These are phyloP conservation scores for Chrysoporthe deuterocubensis DNA, from an alignment of 2,329 filamentous ascomycete genomes.

Conservation along the genomic window DNA sequence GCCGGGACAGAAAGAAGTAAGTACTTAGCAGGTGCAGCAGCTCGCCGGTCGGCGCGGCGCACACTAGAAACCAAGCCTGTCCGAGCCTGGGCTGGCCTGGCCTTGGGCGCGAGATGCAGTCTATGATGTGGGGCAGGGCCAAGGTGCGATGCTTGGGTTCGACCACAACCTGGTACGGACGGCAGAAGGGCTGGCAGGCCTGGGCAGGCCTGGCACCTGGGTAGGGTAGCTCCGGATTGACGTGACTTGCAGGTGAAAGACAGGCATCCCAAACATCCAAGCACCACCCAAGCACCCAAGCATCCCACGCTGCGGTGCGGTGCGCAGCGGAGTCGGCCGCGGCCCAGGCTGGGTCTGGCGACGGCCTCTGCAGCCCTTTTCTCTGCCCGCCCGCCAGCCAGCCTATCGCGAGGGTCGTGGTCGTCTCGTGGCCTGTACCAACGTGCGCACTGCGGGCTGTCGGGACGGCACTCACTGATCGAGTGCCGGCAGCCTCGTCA, in stretches of 20 bases:
- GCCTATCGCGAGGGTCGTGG: not conserved
- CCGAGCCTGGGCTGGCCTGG: conserved; percentile 3
- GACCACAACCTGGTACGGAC: not conserved
- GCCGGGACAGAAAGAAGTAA: conserved; percentile 19
- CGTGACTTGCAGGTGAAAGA: not conserved
- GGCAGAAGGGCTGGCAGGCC: not conserved
- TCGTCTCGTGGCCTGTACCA: not conserved
- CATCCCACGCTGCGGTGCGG: not conserved
- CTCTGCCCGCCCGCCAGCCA: not conserved
- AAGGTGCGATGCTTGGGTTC: conserved; percentile 3
- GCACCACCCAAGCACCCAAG: not conserved
- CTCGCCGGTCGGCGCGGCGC: too few species aligned
- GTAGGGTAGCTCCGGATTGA: not conserved
- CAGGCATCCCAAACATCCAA: too few species aligned
- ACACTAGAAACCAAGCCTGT: conserved; percentile 9
- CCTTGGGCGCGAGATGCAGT: conserved; percentile 3
- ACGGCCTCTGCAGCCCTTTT: conserved; percentile 2
- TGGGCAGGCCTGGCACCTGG: too few species aligned
- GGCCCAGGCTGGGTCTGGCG: not conserved
- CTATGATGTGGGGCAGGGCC: conserved; percentile 1
- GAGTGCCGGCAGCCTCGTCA: not conserved
- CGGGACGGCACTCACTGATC: not conserved
- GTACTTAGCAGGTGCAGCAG: too few species aligned
- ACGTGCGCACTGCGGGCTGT: too few species aligned
- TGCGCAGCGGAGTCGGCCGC: conserved; percentile 4